Evolutionary conservation across 768 basidiomycete species (phyloP).

Genomic region (Termitomyces sp.): DNA sequence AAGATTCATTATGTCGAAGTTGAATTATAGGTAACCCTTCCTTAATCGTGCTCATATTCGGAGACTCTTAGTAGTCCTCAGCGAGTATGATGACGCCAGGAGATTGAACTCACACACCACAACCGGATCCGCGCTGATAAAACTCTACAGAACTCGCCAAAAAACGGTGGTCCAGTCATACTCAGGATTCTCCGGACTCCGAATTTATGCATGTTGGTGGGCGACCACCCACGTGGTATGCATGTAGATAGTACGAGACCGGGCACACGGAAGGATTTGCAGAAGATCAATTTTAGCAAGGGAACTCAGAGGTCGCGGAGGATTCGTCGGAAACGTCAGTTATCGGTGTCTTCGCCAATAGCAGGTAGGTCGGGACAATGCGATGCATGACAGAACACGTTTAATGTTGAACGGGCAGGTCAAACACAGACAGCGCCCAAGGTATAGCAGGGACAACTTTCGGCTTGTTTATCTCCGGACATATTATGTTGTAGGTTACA

Average conservation of each 20-base stretch:
- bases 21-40: neutral
- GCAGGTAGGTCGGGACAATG: conserved; percentile 8
- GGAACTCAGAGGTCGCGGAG: conserved; percentile 9
- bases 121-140: neutral
- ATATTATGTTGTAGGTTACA: neutral
- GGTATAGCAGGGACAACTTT: neutral
- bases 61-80: neutral
- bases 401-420: conserved; percentile 5
- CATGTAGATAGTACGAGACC: too few species aligned
- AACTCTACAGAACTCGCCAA: neutral
- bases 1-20: neutral
- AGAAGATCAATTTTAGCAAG: too few species aligned
- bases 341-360: conserved; percentile 13
- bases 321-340: conserved; percentile 6
- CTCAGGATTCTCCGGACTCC: too few species aligned
- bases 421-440: conserved; percentile 7
- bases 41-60: neutral
- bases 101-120: neutral
- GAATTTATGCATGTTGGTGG: too few species aligned
- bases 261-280: too few species aligned
- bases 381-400: neutral
- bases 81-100: neutral
- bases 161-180: neutral
- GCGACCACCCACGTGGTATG: too few species aligned
- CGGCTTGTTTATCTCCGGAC: too few species aligned